Conservation (phyloP, 139 green algal species). For the Chlamydomonas asymmetrica region DNA sequence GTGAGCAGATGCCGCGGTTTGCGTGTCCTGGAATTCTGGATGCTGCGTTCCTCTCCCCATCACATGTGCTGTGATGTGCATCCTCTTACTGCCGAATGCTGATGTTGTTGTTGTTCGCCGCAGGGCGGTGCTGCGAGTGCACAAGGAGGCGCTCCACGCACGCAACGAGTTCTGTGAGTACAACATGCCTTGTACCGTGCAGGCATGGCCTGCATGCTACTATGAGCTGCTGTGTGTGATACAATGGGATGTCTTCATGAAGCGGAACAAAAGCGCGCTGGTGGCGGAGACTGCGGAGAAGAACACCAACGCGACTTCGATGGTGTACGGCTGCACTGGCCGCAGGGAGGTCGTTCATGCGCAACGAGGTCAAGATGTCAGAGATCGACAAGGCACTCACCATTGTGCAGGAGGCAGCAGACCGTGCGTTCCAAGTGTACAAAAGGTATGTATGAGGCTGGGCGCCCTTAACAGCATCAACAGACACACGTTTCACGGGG, state of each 20-base stretch:
- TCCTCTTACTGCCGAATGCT: not conserved
- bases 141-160: constrained; percentile 25
- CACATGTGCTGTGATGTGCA: not conserved
- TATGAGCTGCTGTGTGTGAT: too few species aligned
- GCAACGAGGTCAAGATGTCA: not conserved
- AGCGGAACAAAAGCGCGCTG: too few species aligned
- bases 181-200: too few species aligned
- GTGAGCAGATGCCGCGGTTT: not conserved
- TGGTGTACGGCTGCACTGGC: too few species aligned
- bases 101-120: not conserved
- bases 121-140: constrained; percentile 27
- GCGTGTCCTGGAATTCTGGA: not conserved
- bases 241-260: too few species aligned
- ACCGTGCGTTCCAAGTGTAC: not conserved
- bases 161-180: constrained; percentile 29
- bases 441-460: not conserved
- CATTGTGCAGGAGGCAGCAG: too few species aligned
- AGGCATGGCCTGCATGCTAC: too few species aligned
- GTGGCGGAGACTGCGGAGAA: too few species aligned
- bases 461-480: too few species aligned
- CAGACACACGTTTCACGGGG: too few species aligned
- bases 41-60: not conserved
- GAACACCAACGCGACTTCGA: too few species aligned
- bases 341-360: too few species aligned
- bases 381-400: not conserved